phyloP scores from a whole-genome alignment of 1,139 yeast species.

The Taphrina sp. region DNA sequence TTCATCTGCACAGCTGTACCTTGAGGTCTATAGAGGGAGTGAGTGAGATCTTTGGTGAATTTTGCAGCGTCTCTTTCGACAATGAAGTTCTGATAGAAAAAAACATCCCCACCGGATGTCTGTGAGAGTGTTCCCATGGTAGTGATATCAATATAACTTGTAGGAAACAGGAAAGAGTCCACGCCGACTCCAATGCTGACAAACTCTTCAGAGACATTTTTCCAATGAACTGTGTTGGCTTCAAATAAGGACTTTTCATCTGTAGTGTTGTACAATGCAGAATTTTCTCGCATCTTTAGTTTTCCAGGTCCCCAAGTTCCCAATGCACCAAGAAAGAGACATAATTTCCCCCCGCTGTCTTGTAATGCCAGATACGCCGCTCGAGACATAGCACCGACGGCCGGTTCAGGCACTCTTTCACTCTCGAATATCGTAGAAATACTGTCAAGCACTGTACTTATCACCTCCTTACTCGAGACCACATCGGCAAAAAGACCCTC shows the following conservation, averaged over 20 bases:
- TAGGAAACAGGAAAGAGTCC: conserved; percentile 70
- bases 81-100: conserved; percentile 66
- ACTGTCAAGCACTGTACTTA: conserved; percentile 65
- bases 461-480: conserved; percentile 57
- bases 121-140: conserved; percentile 67
- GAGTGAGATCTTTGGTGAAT: conserved; percentile 60
- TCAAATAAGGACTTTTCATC: conserved; percentile 57
- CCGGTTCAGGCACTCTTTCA: conserved; percentile 60
- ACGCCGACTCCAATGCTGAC: conserved; percentile 65
- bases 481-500: conserved; percentile 82
- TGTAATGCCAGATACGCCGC: conserved; percentile 67
- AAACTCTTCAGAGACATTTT: conserved; percentile 58
- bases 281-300: conserved; percentile 55
- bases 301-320: conserved; percentile 87
- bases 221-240: conserved; percentile 64
- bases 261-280: conserved; percentile 47
- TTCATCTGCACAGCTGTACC: conserved; percentile 85
- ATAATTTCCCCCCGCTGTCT: conserved; percentile 68
- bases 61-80: conserved; percentile 68
- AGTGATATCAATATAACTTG: conserved; percentile 67
- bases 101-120: conserved; percentile 69
- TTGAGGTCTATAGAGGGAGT: conserved; percentile 42
- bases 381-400: conserved; percentile 75
- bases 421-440: conserved; percentile 54
- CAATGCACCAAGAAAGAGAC: conserved; percentile 62